These are phyloP conservation scores for Euptelea pleiosperma DNA, from an alignment of 164 flowering plant species.

Conservation along the genomic window DNA sequence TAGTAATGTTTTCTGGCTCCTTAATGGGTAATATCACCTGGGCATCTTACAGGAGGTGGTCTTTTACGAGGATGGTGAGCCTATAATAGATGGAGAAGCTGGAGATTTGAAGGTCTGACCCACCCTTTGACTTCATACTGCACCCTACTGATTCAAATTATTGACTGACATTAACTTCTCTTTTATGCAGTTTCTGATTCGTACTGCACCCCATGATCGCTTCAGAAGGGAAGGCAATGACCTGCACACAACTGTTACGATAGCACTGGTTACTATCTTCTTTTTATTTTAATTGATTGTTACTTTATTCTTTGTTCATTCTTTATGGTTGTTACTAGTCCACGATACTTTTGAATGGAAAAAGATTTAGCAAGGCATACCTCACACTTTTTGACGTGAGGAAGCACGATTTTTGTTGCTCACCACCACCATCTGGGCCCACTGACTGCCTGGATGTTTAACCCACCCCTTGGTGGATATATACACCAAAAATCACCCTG, in stretches of 20 bases:
- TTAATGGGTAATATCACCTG: neutral
- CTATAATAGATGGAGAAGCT: constrained; percentile 88
- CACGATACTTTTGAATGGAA: no score
- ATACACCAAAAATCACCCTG: no score
- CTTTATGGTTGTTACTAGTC: neutral
- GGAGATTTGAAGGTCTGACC: constrained; percentile 85
- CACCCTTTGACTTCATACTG: neutral
- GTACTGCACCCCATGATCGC: constrained; percentile 75
- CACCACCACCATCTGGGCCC: no score
- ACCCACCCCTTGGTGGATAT: no score
- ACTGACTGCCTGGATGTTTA: no score
- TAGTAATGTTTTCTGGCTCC: neutral
- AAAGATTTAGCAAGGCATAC: no score
- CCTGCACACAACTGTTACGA: constrained; percentile 75
- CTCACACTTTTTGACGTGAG: no score
- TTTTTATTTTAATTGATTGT: neutral
- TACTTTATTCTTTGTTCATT: neutral
- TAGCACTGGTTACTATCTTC: constrained; percentile 69
- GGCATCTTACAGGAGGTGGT: constrained; percentile 65
- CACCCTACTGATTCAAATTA: neutral
- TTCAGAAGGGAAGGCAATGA: constrained; percentile 90
- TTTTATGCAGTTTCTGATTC: constrained; percentile 70
- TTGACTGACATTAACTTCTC: neutral
- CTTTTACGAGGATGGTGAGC: constrained; percentile 97
- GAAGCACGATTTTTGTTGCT: no score